phyloP scores from a whole-genome alignment of 768 basidiomycete species.

The Tulasnella sp. region DNA sequence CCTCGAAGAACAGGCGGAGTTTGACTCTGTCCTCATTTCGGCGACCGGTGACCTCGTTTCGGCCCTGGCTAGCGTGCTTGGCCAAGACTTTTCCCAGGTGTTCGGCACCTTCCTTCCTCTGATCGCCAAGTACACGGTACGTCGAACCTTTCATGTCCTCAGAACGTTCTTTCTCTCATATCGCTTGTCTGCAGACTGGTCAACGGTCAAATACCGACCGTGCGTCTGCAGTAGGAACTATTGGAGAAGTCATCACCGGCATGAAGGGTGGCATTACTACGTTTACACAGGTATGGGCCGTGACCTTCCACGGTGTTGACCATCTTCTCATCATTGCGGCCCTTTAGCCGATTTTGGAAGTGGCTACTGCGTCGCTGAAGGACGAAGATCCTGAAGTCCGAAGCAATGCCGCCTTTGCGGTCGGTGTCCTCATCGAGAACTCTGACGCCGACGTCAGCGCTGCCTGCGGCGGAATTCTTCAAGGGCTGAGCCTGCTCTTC shows the following conservation, averaged over 20 bases:
- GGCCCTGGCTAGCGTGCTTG: conserved; percentile 74
- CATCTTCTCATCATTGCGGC: neutral
- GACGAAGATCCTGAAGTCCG: conserved; percentile 88
- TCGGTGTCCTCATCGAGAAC: conserved; percentile 83
- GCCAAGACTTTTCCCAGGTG: conserved; percentile 66
- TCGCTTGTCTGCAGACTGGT: conserved; percentile 46
- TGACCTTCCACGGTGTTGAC: no score
- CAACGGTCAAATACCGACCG: conserved; percentile 81
- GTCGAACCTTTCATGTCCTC: conserved; percentile 45
- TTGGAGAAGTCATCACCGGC: conserved; percentile 91
- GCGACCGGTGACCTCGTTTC: conserved; percentile 92
- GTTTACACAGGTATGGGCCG: conserved; percentile 43
- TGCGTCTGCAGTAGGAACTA: conserved; percentile 82
- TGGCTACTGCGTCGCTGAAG: conserved; percentile 71
- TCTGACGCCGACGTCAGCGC: conserved; percentile 66
- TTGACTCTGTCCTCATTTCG: conserved; percentile 89
- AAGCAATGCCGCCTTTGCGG: conserved; percentile 92
- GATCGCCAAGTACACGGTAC: conserved; percentile 58
- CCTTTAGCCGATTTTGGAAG: conserved; percentile 48
- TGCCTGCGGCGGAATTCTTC: conserved; percentile 57
- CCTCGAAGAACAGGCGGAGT: conserved; percentile 80
- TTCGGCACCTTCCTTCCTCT: conserved; percentile 83
- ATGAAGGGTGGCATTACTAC: conserved; percentile 80
- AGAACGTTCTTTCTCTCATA: neutral
- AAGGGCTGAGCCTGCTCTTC: conserved; percentile 74